Base-by-base conservation (phyloP, 768 basidiomycete species). In the Pholiota molesta region DNA sequence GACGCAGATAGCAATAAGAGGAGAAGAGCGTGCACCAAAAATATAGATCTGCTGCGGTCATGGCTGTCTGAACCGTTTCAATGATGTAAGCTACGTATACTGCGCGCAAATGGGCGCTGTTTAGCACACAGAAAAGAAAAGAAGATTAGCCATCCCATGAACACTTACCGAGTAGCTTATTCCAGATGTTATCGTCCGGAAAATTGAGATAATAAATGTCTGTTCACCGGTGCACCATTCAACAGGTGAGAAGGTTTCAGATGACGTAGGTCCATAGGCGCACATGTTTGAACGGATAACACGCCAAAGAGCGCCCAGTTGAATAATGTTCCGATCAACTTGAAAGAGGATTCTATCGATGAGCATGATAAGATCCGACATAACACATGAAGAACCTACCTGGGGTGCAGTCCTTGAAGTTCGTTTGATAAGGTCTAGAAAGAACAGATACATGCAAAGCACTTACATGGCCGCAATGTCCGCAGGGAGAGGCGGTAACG, bases 221-320 rank as follows among this genome's bases (percentile, higher is more conserved):
- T 63, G 3, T 28, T 26, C 4, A 51, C 17, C n/a, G n/a, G n/a
- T n/a, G n/a, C n/a, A n/a, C n/a, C n/a, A 5, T 19, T 10, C 31
- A 8, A 26, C 28, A 9, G 28, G 59, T 52, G 0, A 42, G 7
- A 21, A 26, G 7, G 16, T n/a, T 44, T n/a, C n/a, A 21, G 42
- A 23, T 16, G 26, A 26, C 23, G 4, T 1, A 13, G 14, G 28
- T 17, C 7, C 2, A 59, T n/a, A 33, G 33, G 33, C 53, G 6
- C 28, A 61, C 60, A 61, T 8, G 54, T 61, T 26, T 61, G 60
- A 6, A 61, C 59, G 14, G 62, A 52, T 14, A 63, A 31, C 17
- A 63, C 62, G 19, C 62, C 62, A 47, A 33, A 63, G 26, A 63
- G 59, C 11, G 47, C 53, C 62, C 62, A 63, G 29, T 63, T 63